Base-by-base conservation (phyloP, 148 eudicot species). In the Fallopia convolvulus region DNA sequence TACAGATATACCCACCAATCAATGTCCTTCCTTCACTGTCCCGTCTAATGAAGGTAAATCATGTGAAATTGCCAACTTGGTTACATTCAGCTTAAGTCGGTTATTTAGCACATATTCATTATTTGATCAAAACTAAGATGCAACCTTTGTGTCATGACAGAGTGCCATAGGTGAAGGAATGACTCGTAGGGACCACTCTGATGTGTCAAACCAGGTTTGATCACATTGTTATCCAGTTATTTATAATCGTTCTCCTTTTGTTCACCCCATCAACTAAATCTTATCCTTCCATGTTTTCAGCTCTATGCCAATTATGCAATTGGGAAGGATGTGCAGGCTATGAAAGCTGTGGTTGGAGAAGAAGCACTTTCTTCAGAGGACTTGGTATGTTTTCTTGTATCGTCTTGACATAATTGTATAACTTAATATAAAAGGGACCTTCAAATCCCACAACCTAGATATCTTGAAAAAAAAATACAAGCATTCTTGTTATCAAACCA, bases 351-450 rank as follows among this genome's bases (percentile, higher is more conserved):
- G 89, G 97, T 91, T 42, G 97, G 97, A 82, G 97, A 91, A 82
- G 97, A 91, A 87, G 97, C 97, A 10, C 91, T 91, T 74, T 91
- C 97, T 83, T 91, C 97, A n/a, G 97, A 91, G 82, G 97, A 91
- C 81, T 81, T 91, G 97, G 97, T 91, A 70, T 58, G 48, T 75
- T 50, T 17, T 76, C 52, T 47, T 6, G 17, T 13, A 17, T 63
- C 9, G 6, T 6, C 6, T 63, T 18, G 1, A 3, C 32, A 26
- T 71, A 40, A 39, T 33, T 70, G 13, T 70, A 39, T 15, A 55
- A 2, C 12, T 63, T 23, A 21, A 52, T 3, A 36, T 36, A 36
- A 3, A 36, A 36, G 39, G 39, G 39, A 36, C 18, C 42, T 40
- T 68, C 10, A 68, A 68, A 68, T 44, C 18, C 8, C 18, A 68